Evolutionary conservation across 352 stramenopile genomes (phyloP), one percentile per base, ranked within the genome.

Genomic region (Blastocystis sp.): DNA sequence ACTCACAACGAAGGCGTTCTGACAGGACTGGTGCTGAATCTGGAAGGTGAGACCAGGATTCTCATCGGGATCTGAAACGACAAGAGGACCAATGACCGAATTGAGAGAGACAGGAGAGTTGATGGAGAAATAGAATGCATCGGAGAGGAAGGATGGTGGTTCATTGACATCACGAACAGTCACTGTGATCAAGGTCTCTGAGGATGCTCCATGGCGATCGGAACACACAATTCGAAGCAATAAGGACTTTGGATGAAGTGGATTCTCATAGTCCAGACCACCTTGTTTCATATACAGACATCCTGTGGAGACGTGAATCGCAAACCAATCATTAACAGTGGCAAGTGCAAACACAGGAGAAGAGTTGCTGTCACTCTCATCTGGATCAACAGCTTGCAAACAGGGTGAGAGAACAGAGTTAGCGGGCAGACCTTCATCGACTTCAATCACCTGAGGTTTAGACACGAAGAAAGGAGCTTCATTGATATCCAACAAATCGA

Each of bases 211-310:
- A 56, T 77, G 64, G 19, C 27, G 17, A 56, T 77, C 64, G 3
- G 33, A 57, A n/a, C 22, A 40, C 22, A 56, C 6, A 19, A 77
- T 30, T 19, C 40, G 64, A 77, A 77, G 64, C n/a, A 51, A 4
- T 6, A 19, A 54, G 0, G 64, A 77, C 19, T 77, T 77, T 2
- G 64, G 64, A 30, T 77, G 64, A 19, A 19, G 1, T 35, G 64
- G 5, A 42, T 77, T 77, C 40, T 77, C 64, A 48, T 56, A 77
- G 40, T 77, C 64, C 30, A 77, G 64, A 51, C 33, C 64, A 30
- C 35, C 37, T 0, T 51, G 30, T 48, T 77, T 77, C 64, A 77
- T 17, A 30, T 57, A 33, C 15, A 77, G 40, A 56, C 64, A 77
- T n/a, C 64, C 64, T 30, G 64, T 77, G 19, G 30, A 37, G 19